Base-by-base conservation (phyloP, 2,329 filamentous ascomycete genomes). In the Alternaria sp. region DNA sequence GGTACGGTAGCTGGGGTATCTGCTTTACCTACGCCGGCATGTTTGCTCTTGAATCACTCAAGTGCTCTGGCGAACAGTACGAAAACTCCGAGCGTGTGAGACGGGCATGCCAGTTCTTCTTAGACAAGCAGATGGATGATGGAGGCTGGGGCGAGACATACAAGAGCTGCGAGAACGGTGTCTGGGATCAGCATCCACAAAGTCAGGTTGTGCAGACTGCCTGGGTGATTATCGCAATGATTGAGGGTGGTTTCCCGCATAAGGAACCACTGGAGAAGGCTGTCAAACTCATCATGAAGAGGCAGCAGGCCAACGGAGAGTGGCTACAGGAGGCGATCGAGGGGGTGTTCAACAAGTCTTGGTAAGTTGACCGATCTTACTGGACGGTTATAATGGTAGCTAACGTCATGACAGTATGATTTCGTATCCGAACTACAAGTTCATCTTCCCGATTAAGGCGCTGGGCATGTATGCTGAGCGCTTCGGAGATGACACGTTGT, bases 91-190 rank as follows among this genome's bases (percentile, higher is more conserved):
- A 86, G 5, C 83, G 89, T 51, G 87, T 93, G 1, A 87, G 86
- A 60, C 87, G 88, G 44, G 95, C 90, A 0, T 98, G 94, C 73
- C 86, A 94, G 4, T 99, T 97, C 79, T 84, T 99, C 49, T 76
- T 97, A 14, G 89, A 89, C 8, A 92, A 92, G 74, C 95, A 98
- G 80, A 89, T 92, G 76, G 85, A 86, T 10, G 95, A 99, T 70
- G 95, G 95, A 11, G 95, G 95, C 12, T 99, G 95, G 95, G 96
- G 94, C 3, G 95, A 99, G 81, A 94, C 91, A 68, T 99, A 98
- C 82, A 87, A 86, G 85, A 89, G 90, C 41, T 97, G 92, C 70
- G 93, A 97, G 78, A 88, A 85, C 16, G 89, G 88, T 74, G 82
- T 86, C 38, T 98, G 94, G 74, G 83, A 85, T 36, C 91, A 94